Evolutionary conservation across 257 asterid genomes (phyloP).

Genomic region (Voacanga thouarsii): DNA sequence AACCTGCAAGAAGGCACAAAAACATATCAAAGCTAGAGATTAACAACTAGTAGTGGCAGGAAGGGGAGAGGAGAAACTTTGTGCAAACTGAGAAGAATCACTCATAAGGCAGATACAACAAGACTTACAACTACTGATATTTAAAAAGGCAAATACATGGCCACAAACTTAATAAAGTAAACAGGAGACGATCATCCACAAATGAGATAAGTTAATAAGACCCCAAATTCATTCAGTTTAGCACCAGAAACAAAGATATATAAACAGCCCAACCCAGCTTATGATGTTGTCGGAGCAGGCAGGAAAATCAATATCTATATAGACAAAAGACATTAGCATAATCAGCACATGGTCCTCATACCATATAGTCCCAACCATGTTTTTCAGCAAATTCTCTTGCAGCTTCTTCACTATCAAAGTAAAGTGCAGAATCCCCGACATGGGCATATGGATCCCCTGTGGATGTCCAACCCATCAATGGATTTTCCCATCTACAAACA

Average conservation of each 20-base stretch:
- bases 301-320: no score
- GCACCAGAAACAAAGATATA: not conserved
- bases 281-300: not conserved
- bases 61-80: not conserved
- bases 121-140: not conserved
- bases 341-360: conserved; percentile 20
- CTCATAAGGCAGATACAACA: not conserved
- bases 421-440: conserved; percentile 84
- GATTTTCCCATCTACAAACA: conserved; percentile 90
- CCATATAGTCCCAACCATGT: conserved; percentile 94
- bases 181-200: not conserved
- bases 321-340: not conserved
- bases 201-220: not conserved
- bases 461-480: conserved; percentile 99
- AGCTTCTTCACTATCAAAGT: conserved; percentile 86
- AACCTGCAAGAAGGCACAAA: conserved; percentile 51
- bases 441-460: conserved; percentile 97
- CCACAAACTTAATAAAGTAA: not conserved
- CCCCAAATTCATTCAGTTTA: not conserved
- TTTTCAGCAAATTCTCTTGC: conserved; percentile 76
- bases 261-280: not conserved
- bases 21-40: conserved; percentile 6
- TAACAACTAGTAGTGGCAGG: not conserved
- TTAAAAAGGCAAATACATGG: not conserved
- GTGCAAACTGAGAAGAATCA: not conserved